These are phyloP conservation scores for Scenedesmus sp. DNA, from an alignment of 163 green algal species.

Conservation along the genomic window DNA sequence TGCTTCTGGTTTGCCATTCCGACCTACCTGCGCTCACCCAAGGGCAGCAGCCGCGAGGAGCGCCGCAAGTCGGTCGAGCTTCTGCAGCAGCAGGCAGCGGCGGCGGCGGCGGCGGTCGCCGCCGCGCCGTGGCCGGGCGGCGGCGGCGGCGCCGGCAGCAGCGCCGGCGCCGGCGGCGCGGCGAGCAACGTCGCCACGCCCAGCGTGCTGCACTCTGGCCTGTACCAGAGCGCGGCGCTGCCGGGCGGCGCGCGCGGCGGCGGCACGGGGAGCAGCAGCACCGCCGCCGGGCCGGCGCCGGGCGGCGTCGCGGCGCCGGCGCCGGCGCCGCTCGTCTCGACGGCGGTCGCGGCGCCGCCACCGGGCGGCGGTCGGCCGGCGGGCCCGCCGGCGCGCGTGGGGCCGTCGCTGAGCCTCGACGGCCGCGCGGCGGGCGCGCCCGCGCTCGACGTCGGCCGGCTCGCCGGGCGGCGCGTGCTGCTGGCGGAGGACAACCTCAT, in stretches of 20 bases:
- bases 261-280: constrained; percentile 13
- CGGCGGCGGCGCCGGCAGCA: not conserved
- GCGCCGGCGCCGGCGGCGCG: constrained; percentile 3
- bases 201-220: not conserved
- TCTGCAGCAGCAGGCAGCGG: constrained; percentile 5
- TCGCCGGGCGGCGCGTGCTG: constrained; percentile 70
- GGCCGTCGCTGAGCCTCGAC: constrained; percentile 35
- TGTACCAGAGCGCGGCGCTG: not conserved
- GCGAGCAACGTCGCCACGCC: not conserved
- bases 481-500: constrained; percentile 92
- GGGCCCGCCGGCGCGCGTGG: too few relatives aligned
- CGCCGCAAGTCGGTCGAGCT: not conserved
- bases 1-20: constrained; percentile 89
- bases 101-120: not conserved
- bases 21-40: constrained; percentile 4
- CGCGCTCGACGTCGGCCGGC: constrained; percentile 4
- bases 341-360: too few relatives aligned
- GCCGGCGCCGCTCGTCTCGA: not conserved
- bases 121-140: not conserved
- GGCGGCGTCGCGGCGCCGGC: not conserved
- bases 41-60: not conserved
- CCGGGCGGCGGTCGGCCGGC: too few relatives aligned
- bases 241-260: too few relatives aligned
- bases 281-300: not conserved
- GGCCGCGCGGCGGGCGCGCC: not conserved